Evolutionary conservation across 179 eudicot species (phyloP).

Genomic region (Gypsophila paniculata): DNA sequence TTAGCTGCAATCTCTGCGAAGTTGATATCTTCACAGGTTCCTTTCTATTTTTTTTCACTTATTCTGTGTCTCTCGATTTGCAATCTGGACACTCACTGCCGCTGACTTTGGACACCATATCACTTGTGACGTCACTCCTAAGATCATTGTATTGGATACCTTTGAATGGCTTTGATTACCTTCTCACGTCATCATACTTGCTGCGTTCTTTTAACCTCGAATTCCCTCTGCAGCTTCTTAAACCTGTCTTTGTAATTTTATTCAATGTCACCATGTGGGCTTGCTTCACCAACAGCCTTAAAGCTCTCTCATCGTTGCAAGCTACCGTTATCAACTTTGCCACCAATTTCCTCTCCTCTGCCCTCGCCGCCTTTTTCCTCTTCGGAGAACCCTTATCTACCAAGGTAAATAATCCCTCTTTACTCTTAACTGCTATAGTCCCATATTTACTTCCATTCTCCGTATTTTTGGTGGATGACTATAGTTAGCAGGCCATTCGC

Average conservation of each 20-base stretch:
- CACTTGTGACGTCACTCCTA: not conserved
- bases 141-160: not conserved
- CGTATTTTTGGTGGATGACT: too few species aligned
- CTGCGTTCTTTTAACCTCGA: not conserved
- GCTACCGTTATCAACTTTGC: slow-evolving; percentile 95
- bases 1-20: slow-evolving; percentile 84
- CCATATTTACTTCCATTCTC: too few species aligned
- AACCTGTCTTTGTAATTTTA: slow-evolving; percentile 56
- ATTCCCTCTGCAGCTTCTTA: slow-evolving; percentile 46
- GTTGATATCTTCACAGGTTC: slow-evolving; percentile 56
- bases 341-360: slow-evolving; percentile 85
- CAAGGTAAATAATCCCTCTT: slow-evolving; percentile 46
- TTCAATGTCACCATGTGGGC: slow-evolving; percentile 97
- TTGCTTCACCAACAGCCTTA: slow-evolving; percentile 88
- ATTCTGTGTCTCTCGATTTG: not conserved
- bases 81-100: too few species aligned
- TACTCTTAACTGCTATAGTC: not conserved
- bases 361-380: slow-evolving; percentile 79
- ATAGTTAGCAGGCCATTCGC: too few species aligned
- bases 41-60: not conserved
- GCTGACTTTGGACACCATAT: too few species aligned
- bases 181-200: too few species aligned
- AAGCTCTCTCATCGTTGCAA: slow-evolving; percentile 91
- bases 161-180: not conserved
- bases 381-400: slow-evolving; percentile 66